Evolutionary conservation across 257 asterid genomes (phyloP).

Genomic region (Nicotiana knightiana): DNA sequence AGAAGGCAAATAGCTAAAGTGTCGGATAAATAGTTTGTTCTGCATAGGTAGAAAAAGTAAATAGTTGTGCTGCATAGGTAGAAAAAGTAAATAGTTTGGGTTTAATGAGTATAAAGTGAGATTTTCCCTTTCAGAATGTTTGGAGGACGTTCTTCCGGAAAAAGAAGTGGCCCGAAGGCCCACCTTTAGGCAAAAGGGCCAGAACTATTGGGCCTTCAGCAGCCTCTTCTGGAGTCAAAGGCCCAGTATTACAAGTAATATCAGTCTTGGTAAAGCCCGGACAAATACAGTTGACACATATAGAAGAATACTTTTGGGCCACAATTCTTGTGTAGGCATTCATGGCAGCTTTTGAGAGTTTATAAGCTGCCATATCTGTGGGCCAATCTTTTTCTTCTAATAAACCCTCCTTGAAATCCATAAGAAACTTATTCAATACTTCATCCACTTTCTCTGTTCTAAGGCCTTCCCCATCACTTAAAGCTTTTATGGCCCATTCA

Average conservation of each 20-base stretch:
- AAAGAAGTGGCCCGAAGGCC: slow-evolving; percentile 26
- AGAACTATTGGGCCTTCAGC: slow-evolving; percentile 17
- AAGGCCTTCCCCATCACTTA: slow-evolving; percentile 9
- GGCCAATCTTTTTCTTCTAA: slow-evolving; percentile 29
- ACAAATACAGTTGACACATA: slow-evolving; percentile 20
- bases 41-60: too few species aligned
- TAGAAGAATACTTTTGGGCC: slow-evolving; percentile 14
- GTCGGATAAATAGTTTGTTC: too few species aligned
- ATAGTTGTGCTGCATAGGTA: too few species aligned
- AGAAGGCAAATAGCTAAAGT: too few species aligned
- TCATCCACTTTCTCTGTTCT: slow-evolving; percentile 22
- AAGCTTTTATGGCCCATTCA: slow-evolving; percentile 12
- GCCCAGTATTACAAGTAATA: slow-evolving; percentile 13
- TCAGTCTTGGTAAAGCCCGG: slow-evolving; percentile 27
- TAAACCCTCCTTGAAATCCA: slow-evolving; percentile 11
- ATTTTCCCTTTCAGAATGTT: background rate
- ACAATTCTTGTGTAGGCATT: slow-evolving; percentile 28
- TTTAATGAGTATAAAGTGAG: too few species aligned
- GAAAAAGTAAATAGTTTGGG: too few species aligned
- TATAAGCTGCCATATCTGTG: slow-evolving; percentile 10
- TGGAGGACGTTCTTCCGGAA: background rate
- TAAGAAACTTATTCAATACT: slow-evolving; percentile 9
- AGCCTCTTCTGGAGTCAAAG: slow-evolving; percentile 6
- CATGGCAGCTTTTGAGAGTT: slow-evolving; percentile 27
- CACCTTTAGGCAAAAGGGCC: slow-evolving; percentile 19